Conservation (phyloP, 805 yeast genomes). For the Zygosaccharomyces rouxii region DNA sequence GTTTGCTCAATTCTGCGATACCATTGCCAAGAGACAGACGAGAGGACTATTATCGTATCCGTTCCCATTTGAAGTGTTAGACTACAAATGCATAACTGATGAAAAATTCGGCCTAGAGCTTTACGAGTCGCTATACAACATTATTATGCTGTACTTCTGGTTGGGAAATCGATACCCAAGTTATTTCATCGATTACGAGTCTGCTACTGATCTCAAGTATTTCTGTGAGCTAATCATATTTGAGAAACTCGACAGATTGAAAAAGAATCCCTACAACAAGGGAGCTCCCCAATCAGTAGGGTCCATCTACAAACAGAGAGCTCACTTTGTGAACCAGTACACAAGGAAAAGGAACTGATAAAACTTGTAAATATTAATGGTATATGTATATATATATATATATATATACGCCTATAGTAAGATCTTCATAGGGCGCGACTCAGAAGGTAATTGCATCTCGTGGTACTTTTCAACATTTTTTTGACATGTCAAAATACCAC, state of each 20-base stretch:
- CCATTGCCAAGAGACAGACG: constrained; percentile 52
- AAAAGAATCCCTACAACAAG: constrained; percentile 30
- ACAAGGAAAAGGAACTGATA: background rate
- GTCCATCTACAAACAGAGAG: constrained; percentile 4
- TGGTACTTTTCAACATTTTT: background rate
- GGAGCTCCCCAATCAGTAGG: constrained; percentile 8
- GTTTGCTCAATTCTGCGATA: constrained; percentile 44
- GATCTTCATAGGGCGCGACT: no score
- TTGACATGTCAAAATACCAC: background rate
- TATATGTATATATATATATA: no score
- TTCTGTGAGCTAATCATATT: constrained; percentile 55
- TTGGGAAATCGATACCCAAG: constrained; percentile 81
- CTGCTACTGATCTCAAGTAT: constrained; percentile 65
- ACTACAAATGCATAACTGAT: constrained; percentile 24
- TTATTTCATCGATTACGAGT: constrained; percentile 67
- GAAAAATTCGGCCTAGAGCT: constrained; percentile 28
- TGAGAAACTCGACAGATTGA: constrained; percentile 34
- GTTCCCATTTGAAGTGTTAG: constrained; percentile 30
- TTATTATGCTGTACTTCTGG: constrained; percentile 74
- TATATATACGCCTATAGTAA: background rate
- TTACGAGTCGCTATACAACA: constrained; percentile 62
- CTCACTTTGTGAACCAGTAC: constrained; percentile 1
- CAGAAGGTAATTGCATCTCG: background rate
- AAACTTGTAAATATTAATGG: background rate
- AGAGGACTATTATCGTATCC: constrained; percentile 52